Base-by-base conservation (phyloP, 2,329 filamentous ascomycete species). In the Aspergillus phoenicis region DNA sequence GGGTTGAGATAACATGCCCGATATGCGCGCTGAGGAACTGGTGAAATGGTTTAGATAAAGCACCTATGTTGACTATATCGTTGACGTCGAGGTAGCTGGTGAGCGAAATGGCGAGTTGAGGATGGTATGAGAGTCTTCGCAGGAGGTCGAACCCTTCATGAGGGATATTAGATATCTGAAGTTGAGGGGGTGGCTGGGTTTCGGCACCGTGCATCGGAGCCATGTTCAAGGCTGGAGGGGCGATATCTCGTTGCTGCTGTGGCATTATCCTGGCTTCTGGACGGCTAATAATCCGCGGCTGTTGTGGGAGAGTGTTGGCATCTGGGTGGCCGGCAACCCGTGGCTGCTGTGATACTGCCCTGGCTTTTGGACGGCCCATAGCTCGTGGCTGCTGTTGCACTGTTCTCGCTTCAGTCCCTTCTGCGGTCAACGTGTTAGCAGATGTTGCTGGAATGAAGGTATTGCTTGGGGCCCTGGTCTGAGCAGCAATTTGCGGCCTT, bases 41-140 rank as follows among this genome's bases (percentile, higher is more conserved):
- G 70, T 91, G 84, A 70, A 91, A 89, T 38, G 83, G 79, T 58
- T 81, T 84, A 72, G 85, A 89, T 65, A 87, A 84, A 65, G 83
- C 79, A 78, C 90, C 91, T 36, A 93, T 80, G 48, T 78, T 82
- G 61, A 92, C 72, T 6, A 93, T 78, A 57, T 88, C 86, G 13
- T 77, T 70, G 0, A 85, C 75, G 7, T 74, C 71, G 20, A 91
- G 80, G 60, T 84, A 79, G 64, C 81, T 80, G 60, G 83, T 82
- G 7, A 91, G 68, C 52, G 83, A 77, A 51, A 87, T 77, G 48
- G 83, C 75, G 4, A 91, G 75, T 57, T 87, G 84, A 4, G 82
- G 58, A 26, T 67, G 54, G 7, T 54, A 28, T 6, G 65, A 17
- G 38, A 73, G 47, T n/a, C 59, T 22, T 8, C 45, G 28, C 3